These are phyloP conservation scores for Fremontodendron californicum DNA, from an alignment of 345 rosid genomes.

Conservation along the genomic window DNA sequence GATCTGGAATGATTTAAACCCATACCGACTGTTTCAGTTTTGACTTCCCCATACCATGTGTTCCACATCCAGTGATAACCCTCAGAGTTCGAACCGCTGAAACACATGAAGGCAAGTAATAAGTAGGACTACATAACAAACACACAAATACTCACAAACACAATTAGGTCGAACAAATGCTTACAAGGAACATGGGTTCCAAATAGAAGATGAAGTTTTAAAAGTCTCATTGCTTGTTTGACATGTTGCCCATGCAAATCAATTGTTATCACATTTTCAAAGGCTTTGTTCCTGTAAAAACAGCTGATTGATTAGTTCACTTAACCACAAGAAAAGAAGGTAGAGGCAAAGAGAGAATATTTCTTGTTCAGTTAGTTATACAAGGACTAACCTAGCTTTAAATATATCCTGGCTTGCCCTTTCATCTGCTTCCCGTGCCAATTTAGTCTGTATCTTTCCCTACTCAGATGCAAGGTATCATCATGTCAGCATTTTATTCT, in stretches of 20 bases:
- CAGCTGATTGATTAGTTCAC: constrained; percentile 21
- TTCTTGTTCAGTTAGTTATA: not conserved
- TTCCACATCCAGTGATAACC: constrained; percentile 92
- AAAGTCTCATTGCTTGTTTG: constrained; percentile 72
- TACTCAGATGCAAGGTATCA: constrained; percentile 26
- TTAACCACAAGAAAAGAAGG: not conserved
- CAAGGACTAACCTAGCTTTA: constrained; percentile 58
- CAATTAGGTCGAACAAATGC: constrained; percentile 16
- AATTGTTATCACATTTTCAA: constrained; percentile 79
- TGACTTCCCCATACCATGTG: constrained; percentile 75
- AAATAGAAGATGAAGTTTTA: constrained; percentile 70
- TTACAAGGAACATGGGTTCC: constrained; percentile 71
- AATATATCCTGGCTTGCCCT: constrained; percentile 86
- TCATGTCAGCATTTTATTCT: constrained; percentile 11
- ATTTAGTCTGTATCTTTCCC: constrained; percentile 54
- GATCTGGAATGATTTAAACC: not conserved
- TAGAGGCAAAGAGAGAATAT: not conserved
- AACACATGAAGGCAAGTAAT: constrained; percentile 18
- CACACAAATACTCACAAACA: not conserved
- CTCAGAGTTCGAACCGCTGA: constrained; percentile 78
- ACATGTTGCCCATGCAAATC: constrained; percentile 98
- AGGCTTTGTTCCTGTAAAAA: constrained; percentile 67
- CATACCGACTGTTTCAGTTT: constrained; percentile 86
- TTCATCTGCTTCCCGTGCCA: constrained; percentile 75
- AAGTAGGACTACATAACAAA: constrained; percentile 1